phyloP scores from a whole-genome alignment of 768 basidiomycete genomes.

The Strobilomyces confusus region DNA sequence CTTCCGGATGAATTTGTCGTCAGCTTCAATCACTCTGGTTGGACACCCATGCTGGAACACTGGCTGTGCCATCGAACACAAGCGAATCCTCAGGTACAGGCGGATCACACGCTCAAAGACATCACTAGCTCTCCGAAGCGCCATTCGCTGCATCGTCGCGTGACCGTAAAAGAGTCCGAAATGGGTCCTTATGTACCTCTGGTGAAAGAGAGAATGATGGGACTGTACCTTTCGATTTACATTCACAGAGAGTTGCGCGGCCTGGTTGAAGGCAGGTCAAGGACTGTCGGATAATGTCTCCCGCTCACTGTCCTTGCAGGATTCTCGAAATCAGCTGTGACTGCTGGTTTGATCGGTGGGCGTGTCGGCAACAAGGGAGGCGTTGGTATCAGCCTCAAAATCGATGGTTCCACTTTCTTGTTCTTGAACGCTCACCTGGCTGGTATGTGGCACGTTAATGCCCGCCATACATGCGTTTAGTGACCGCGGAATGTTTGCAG shows the following conservation, averaged over 20 bases:
- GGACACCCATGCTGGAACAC: conserved; percentile 74
- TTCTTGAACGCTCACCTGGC: conserved; percentile 93
- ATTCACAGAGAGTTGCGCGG: conserved; percentile 67
- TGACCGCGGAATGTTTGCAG: conserved; percentile 32
- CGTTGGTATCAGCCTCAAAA: conserved; percentile 83
- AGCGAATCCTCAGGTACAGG: conserved; percentile 18
- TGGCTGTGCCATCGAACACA: conserved; percentile 52
- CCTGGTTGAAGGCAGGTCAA: conserved; percentile 53
- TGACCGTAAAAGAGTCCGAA: conserved; percentile 39
- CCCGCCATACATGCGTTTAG: neutral
- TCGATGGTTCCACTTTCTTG: conserved; percentile 77
- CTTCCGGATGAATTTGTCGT: conserved; percentile 31
- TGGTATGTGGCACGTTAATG: conserved; percentile 38
- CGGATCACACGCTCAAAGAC: conserved; percentile 23
- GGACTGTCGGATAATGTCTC: neutral
- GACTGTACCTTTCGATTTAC: conserved; percentile 75
- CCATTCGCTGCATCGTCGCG: conserved; percentile 40
- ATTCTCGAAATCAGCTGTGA: conserved; percentile 76
- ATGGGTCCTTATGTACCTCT: conserved; percentile 81
- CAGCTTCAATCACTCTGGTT: conserved; percentile 43
- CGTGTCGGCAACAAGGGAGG: conserved; percentile 91
- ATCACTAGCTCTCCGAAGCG: conserved; percentile 42
- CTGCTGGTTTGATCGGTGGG: conserved; percentile 87
- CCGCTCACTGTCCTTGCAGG: conserved; percentile 36
- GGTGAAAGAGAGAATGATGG: conserved; percentile 89